Evolutionary conservation across 2,329 filamentous ascomycete genomes (phyloP), one percentile per base, ranked within the genome.

Genomic region (Calonectria crousiana): DNA sequence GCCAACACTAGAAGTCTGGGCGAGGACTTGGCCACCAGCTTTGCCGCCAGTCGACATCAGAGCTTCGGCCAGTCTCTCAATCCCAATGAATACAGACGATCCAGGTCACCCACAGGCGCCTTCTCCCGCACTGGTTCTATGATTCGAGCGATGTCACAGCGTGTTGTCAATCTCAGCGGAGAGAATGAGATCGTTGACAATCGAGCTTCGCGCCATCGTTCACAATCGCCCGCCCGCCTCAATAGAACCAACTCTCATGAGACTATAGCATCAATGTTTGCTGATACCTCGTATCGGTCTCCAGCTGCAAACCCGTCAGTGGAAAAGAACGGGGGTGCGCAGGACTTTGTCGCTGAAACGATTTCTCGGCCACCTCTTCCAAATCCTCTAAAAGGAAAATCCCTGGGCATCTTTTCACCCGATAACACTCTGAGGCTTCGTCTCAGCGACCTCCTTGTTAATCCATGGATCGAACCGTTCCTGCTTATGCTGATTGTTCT

Each of bases 161-260:
- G 97, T 87, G 96, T 99, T 71, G 97, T 99, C 81, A 98, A 98
- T 82, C 91, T 99, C 80, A 98, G 95, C 85, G 98, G 98, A 82
- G 97, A 98, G 81, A 93, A 93, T 6, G 95, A 98, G 79, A 87
- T 95, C 26, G 89, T 96, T 20, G 95, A 98, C 83, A 92, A 94
- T 75, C 92, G 91, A 67, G 89, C 92, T 30, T 89, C 91, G 52
- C 89, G 91, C 62, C 86, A 87, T 87, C 93, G 87, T 83, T 93
- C 86, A 83, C 91, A 83, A 78, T 92, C 86, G 79, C 87, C 90
- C 34, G 88, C 89, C 73, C 85, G 77, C 77, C 90, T 85, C 10
- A 79, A 82, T 20, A 84, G 76, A 62, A 78, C 81, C 67, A 77
- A 76, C 72, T 78, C 78, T 26, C 74, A 76, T 18, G 81, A 80